These are phyloP conservation scores for Candida nitratophila DNA, from an alignment of 805 yeast genomes.

Conservation along the genomic window DNA sequence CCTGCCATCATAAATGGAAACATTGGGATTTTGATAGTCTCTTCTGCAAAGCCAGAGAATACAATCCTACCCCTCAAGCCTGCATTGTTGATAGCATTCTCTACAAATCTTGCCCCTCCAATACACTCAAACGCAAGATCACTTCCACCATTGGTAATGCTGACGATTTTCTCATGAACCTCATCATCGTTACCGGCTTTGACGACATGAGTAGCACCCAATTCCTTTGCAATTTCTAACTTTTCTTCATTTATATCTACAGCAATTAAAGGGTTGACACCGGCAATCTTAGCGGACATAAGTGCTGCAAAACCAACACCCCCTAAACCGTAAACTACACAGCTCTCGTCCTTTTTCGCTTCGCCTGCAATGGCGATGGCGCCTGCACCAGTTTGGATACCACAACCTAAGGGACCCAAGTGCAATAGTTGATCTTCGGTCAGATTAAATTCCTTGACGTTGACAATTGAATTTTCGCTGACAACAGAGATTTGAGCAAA, in stretches of 20 bases:
- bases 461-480: neutral
- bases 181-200: slow-evolving; percentile 34
- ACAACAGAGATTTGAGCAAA: neutral
- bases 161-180: neutral
- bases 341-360: slow-evolving; percentile 39
- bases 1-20: slow-evolving; percentile 1
- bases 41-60: neutral
- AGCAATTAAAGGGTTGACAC: slow-evolving; percentile 41
- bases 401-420: neutral
- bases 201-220: slow-evolving; percentile 47
- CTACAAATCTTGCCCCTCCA: neutral
- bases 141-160: neutral
- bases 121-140: neutral
- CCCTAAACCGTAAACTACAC: slow-evolving; percentile 54
- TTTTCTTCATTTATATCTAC: slow-evolving; percentile 46
- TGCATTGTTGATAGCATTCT: neutral
- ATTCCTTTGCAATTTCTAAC: slow-evolving; percentile 39
- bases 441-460: neutral
- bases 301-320: slow-evolving; percentile 53
- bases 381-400: neutral
- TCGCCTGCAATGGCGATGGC: slow-evolving; percentile 18
- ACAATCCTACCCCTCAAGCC: slow-evolving; percentile 1
- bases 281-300: slow-evolving; percentile 41
- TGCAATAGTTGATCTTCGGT: neutral
- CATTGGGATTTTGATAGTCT: neutral